Percentiles rank a stretch among this genome's conserved stretches.
Evolutionary conservation across 306 rosid species (phyloP).

Genomic region (Cucumis sativus): Cucumber_9930_V3 NC_026660.2:11416001-11416500

Average conservation of each 20-base stretch:
- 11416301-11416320: conserved; percentile 57
- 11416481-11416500: conserved; percentile 6
- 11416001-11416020: conserved; percentile 6
- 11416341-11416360: conserved; percentile 1
- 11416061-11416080: background rate
- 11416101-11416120: conserved; percentile 5
- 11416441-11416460: conserved; percentile 11
- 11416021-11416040: background rate
- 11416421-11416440: conserved; percentile 14
- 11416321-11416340: conserved; percentile 64
- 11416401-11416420: background rate
- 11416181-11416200: conserved; percentile 29
- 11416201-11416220: conserved; percentile 29
- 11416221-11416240: background rate
- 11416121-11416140: background rate
- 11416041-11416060: background rate
- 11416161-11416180: conserved; percentile 12
- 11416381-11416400: conserved; percentile 32
- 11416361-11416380: conserved; percentile 9
- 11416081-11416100: background rate
- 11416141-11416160: background rate
- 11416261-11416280: conserved; percentile 73
- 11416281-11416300: conserved; percentile 53
- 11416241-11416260: background rate
- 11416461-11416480: conserved; percentile 7